These are phyloP conservation scores for Citrus mangshanensis DNA, from an alignment of 345 rosid genomes.

Conservation along the genomic window DNA sequence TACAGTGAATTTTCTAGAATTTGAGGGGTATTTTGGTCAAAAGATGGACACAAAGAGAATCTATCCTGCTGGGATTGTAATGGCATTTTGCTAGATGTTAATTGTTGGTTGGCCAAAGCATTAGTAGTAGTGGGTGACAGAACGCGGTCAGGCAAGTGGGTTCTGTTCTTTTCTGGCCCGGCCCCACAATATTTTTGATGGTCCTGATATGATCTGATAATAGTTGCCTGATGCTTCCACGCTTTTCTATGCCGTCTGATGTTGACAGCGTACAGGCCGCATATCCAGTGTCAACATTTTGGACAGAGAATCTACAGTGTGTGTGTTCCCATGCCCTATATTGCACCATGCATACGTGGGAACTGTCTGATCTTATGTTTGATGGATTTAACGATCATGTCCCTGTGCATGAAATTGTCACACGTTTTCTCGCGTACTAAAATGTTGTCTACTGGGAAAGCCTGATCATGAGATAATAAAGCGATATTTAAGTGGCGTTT, in stretches of 20 bases:
- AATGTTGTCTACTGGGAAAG: neutral
- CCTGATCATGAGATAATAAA: constrained; percentile 7
- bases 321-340: neutral
- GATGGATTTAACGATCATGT: neutral
- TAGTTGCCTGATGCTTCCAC: neutral
- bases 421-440: no score
- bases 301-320: neutral
- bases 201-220: neutral
- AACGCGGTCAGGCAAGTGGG: neutral
- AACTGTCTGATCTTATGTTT: neutral
- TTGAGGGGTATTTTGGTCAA: constrained; percentile 7
- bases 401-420: neutral
- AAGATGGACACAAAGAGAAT: neutral
- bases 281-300: constrained; percentile 9
- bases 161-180: neutral
- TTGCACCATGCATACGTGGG: neutral
- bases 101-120: constrained; percentile 4
- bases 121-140: constrained; percentile 28
- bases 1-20: neutral
- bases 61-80: neutral
- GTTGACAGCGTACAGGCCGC: constrained; percentile 12
- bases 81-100: constrained; percentile 11
- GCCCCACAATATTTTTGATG: constrained; percentile 10
- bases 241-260: constrained; percentile 9
- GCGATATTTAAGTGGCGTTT: no score